phyloP scores from a whole-genome alignment of 495 filamentous ascomycete genomes.

The Tuber brumale region DNA sequence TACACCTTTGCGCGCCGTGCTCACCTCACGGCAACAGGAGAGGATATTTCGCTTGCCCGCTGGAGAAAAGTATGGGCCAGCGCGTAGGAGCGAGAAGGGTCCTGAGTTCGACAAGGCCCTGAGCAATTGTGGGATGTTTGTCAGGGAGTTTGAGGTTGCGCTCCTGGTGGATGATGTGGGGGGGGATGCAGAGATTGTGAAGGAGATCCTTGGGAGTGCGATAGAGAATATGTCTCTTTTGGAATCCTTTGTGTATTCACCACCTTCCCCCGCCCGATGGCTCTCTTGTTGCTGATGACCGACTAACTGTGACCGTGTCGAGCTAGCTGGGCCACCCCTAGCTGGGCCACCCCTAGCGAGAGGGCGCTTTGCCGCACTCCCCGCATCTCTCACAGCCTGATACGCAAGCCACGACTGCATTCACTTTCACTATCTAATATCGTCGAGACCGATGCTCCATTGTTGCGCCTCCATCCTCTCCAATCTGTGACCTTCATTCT shows the following conservation, averaged over 20 bases:
- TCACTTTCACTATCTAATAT: constrained; percentile 14
- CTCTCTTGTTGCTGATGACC: not conserved
- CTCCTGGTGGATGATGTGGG: not conserved
- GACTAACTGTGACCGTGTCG: constrained; percentile 2
- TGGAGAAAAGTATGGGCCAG: not conserved
- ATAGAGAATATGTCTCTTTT: constrained; percentile 21
- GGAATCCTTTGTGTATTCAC: constrained; percentile 20
- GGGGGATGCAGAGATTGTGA: not conserved
- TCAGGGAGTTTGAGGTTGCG: constrained; percentile 13
- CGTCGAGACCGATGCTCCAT: constrained; percentile 12
- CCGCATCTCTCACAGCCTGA: constrained; percentile 8
- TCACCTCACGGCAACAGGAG: constrained; percentile 10
- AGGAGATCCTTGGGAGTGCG: constrained; percentile 12
- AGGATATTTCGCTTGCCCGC: not conserved
- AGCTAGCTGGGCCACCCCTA: not conserved
- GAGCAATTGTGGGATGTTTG: constrained; percentile 15
- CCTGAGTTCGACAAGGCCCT: not conserved
- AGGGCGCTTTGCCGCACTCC: constrained; percentile 5
- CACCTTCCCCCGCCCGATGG: not conserved
- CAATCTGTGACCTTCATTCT: constrained; percentile 13
- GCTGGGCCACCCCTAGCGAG: not conserved
- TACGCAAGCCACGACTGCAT: constrained; percentile 11
- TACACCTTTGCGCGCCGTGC: constrained; percentile 16
- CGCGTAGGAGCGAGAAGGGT: not conserved
- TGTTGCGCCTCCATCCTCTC: constrained; percentile 10